Evolutionary conservation across 148 eudicot genomes (phyloP).

Genomic region (Chenopodium formosanum): DNA sequence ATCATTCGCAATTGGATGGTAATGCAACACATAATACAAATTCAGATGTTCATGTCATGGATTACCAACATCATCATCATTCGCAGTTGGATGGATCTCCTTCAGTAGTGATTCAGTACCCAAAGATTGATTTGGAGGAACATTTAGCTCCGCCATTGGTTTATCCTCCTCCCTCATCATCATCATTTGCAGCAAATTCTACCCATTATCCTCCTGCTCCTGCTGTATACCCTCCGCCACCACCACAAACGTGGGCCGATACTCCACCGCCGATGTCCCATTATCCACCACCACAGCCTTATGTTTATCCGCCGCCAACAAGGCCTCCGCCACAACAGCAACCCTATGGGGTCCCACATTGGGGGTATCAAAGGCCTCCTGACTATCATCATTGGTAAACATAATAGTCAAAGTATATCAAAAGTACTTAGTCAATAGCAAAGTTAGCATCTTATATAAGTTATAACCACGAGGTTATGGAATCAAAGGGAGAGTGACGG

Average conservation of each 20-base stretch:
- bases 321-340: not conserved
- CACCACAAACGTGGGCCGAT: constrained; percentile 10
- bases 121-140: constrained; percentile 19
- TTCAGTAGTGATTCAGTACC: constrained; percentile 22
- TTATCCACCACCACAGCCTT: constrained; percentile 18
- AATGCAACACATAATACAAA: not conserved
- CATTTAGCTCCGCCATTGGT: not conserved
- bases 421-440: too few species aligned
- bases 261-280: not conserved
- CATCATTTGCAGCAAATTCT: not conserved
- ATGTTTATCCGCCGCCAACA: constrained; percentile 6
- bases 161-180: not conserved
- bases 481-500: too few species aligned
- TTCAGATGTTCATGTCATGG: constrained; percentile 11
- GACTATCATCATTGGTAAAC: constrained; percentile 23
- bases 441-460: too few species aligned
- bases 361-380: constrained; percentile 31
- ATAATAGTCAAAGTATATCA: too few species aligned
- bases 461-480: too few species aligned
- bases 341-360: constrained; percentile 20
- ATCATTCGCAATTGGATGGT: not conserved
- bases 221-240: constrained; percentile 12
- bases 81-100: not conserved
- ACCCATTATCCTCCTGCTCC: not conserved
- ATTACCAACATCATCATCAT: not conserved